Evolutionary conservation across 352 stramenopile genomes (phyloP).

Genomic region (Halophytophthora batemanensis): DNA sequence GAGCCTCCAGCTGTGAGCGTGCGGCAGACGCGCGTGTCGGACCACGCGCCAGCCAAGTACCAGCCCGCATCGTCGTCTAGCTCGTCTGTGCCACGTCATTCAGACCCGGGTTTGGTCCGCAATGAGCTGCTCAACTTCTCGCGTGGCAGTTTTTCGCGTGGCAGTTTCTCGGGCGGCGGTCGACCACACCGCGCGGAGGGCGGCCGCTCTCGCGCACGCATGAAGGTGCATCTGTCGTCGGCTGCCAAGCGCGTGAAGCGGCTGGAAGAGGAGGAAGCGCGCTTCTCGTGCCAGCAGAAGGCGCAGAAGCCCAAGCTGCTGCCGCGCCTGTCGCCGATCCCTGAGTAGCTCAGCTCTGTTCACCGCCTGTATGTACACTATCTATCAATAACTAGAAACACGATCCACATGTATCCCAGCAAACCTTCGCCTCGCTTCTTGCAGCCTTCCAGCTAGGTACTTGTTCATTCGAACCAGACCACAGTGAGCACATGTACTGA

Average conservation of each 20-base stretch:
- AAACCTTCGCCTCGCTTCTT: too few species aligned
- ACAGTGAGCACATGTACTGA: too few species aligned
- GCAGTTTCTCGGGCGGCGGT: conserved; percentile 23
- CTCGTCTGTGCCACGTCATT: conserved; percentile 48
- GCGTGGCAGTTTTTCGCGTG: conserved; percentile 42
- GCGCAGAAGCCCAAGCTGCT: conserved; percentile 35
- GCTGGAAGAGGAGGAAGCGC: conserved; percentile 76
- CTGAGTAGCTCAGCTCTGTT: conserved; percentile 37
- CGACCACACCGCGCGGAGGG: conserved; percentile 40
- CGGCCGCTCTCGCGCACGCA: conserved; percentile 41
- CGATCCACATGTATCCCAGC: too few species aligned
- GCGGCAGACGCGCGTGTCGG: conserved; percentile 36
- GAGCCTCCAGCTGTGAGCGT: conserved; percentile 5
- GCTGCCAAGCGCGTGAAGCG: conserved; percentile 81
- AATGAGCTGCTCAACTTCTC: conserved; percentile 74
- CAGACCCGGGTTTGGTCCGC: conserved; percentile 58
- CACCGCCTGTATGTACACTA: too few species aligned
- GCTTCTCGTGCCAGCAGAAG: conserved; percentile 43
- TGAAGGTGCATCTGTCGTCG: conserved; percentile 74
- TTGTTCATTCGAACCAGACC: too few species aligned
- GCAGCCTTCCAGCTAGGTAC: too few species aligned
- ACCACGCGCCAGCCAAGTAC: conserved; percentile 49
- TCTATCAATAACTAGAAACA: too few species aligned
- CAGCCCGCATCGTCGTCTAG: conserved; percentile 26
- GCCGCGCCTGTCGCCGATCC: conserved; percentile 39